Evolutionary conservation across 352 stramenopile genomes (phyloP).

Genomic region (Pythium sp.): DNA sequence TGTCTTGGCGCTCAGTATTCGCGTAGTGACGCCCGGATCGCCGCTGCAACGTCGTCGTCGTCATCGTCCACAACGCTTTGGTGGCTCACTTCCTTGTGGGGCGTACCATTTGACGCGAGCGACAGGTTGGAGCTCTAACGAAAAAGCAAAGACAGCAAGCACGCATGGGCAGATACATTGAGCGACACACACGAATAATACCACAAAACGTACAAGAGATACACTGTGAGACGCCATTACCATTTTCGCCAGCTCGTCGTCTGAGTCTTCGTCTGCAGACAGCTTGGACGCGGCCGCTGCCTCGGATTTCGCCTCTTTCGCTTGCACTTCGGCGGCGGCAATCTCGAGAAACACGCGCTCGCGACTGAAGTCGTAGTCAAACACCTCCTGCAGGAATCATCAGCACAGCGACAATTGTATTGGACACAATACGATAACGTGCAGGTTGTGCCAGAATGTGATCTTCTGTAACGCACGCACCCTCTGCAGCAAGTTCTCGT

Average conservation of each 20-base stretch:
- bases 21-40: slow-evolving; percentile 61
- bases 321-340: slow-evolving; percentile 50
- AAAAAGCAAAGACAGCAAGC: not conserved
- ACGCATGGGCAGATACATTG: not conserved
- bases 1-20: slow-evolving; percentile 34
- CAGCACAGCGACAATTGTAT: not conserved
- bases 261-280: slow-evolving; percentile 12
- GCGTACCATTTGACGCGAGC: slow-evolving; percentile 32
- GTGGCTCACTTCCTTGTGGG: slow-evolving; percentile 22
- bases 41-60: slow-evolving; percentile 61
- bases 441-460: not conserved
- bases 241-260: slow-evolving; percentile 40
- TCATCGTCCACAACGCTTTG: slow-evolving; percentile 33
- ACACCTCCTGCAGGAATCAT: slow-evolving; percentile 42
- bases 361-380: slow-evolving; percentile 72
- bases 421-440: not conserved
- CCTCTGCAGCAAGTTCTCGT: slow-evolving; percentile 59
- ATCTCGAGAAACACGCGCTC: slow-evolving; percentile 73
- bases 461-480: slow-evolving; percentile 22
- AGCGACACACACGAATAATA: not conserved
- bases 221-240: slow-evolving; percentile 18
- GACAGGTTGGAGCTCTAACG: slow-evolving; percentile 38
- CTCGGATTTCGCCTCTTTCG: slow-evolving; percentile 22
- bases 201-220: not conserved
- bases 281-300: slow-evolving; percentile 27